Evolutionary conservation across 768 basidiomycete genomes (phyloP).

Genomic region (Lactarius pseudohatsudake): DNA sequence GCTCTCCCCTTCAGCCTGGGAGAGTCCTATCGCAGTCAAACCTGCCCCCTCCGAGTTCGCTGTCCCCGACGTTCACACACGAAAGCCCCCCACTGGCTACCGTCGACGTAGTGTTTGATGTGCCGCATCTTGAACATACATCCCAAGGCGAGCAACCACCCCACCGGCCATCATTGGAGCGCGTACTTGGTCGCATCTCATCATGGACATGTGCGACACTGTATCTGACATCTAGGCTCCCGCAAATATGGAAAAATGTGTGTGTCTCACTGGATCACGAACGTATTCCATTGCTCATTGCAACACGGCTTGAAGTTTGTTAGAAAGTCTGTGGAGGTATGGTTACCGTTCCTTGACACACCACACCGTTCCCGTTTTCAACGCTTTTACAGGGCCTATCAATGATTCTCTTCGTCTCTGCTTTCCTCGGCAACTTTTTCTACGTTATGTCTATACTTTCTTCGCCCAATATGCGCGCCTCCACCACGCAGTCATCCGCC

Average conservation of each 20-base stretch:
- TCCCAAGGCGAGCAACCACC: slow-evolving; percentile 23
- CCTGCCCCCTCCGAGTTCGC: neutral
- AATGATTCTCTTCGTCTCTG: slow-evolving; percentile 89
- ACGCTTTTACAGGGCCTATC: slow-evolving; percentile 69
- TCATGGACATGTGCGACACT: slow-evolving; percentile 94
- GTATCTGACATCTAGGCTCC: slow-evolving; percentile 90
- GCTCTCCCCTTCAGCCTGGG: slow-evolving; percentile 42
- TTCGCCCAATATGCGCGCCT: slow-evolving; percentile 60
- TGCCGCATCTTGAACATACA: neutral
- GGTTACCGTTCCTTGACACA: slow-evolving; percentile 2
- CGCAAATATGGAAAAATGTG: slow-evolving; percentile 99
- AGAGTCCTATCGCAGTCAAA: slow-evolving; percentile 42
- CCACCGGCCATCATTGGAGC: slow-evolving; percentile 45
- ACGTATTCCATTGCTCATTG: slow-evolving; percentile 8
- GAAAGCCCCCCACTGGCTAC: slow-evolving; percentile 12
- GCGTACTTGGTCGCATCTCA: slow-evolving; percentile 81
- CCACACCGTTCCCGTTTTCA: slow-evolving; percentile 3
- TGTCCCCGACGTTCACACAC: neutral
- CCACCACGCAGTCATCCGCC: slow-evolving; percentile 57
- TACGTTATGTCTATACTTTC: slow-evolving; percentile 90
- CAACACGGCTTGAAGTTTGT: slow-evolving; percentile 53
- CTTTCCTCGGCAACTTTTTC: slow-evolving; percentile 90
- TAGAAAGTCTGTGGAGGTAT: slow-evolving; percentile 86
- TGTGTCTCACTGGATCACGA: slow-evolving; percentile 37
- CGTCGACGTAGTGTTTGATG: slow-evolving; percentile 19